Evolutionary conservation across 768 basidiomycete species (phyloP).

Genomic region (Leccinum aurantiacum): DNA sequence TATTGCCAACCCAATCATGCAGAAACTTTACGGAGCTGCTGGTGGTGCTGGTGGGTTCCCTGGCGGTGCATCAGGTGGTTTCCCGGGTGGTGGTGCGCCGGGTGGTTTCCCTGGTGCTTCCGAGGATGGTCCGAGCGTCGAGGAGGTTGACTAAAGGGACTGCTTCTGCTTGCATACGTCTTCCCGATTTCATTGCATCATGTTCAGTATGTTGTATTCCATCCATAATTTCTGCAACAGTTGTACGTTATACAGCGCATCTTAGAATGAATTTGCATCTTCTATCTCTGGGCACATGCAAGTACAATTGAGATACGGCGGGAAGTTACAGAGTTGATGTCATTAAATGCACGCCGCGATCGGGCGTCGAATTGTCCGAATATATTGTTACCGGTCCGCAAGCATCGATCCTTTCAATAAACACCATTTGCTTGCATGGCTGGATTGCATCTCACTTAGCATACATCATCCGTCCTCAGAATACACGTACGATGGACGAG

Average conservation of each 20-base stretch:
- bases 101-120: constrained; percentile 68
- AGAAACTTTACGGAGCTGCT: constrained; percentile 62
- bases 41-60: constrained; percentile 53
- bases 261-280: constrained; percentile 25
- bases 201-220: constrained; percentile 31
- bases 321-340: background rate
- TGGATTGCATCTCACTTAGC: background rate
- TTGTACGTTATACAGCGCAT: constrained; percentile 34
- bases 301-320: too few species aligned
- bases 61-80: constrained; percentile 55
- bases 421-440: background rate
- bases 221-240: constrained; percentile 28
- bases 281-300: background rate
- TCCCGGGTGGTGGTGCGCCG: constrained; percentile 63
- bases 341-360: background rate
- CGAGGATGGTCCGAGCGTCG: constrained; percentile 86
- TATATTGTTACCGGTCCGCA: background rate
- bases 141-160: constrained; percentile 76
- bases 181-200: constrained; percentile 30
- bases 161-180: constrained; percentile 22
- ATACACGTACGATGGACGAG: constrained; percentile 23
- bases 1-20: constrained; percentile 76
- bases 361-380: background rate
- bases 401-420: background rate
- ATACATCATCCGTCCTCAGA: background rate